A percentile compares a stretch with the other conserved stretches of the same genome.
phyloP scores from a whole-genome alignment of 495 filamentous ascomycete species.

The Xylaria intraflava region DNA sequence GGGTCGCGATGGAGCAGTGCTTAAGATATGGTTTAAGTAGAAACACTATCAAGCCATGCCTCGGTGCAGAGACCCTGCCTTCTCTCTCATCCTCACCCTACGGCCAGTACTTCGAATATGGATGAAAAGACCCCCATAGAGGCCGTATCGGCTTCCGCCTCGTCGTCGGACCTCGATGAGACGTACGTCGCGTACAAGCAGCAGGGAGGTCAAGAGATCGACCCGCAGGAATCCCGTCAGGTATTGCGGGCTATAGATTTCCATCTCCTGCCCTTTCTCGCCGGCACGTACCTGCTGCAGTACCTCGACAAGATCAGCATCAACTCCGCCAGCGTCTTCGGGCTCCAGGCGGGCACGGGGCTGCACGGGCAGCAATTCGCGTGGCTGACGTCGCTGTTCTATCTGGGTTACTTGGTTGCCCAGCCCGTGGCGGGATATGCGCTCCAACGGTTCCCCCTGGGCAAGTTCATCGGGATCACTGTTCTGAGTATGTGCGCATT shows the following conservation, averaged over 20 bases:
- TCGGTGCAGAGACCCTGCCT: too few species aligned
- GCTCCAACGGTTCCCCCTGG: conserved; percentile 48
- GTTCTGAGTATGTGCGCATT: conserved; percentile 20
- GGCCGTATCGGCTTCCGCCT: conserved; percentile 2
- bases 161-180: conserved; percentile 37
- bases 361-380: conserved; percentile 51
- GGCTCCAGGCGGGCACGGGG: conserved; percentile 45
- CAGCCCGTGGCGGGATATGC: conserved; percentile 48
- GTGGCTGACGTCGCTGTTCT: conserved; percentile 53
- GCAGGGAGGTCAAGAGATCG: conserved; percentile 30
- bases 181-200: conserved; percentile 41
- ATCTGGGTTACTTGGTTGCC: conserved; percentile 48
- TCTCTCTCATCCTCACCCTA: not conserved
- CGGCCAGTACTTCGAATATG: not conserved
- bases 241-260: conserved; percentile 52
- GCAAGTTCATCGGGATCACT: conserved; percentile 43
- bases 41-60: too few species aligned
- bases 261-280: conserved; percentile 49
- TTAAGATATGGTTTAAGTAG: not conserved
- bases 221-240: conserved; percentile 39
- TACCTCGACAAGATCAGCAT: conserved; percentile 57
- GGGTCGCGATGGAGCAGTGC: not conserved
- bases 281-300: conserved; percentile 50
- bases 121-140: not conserved
- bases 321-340: conserved; percentile 56